phyloP scores from a whole-genome alignment of 305 asterid species.

The Fraxinus albicans region DNA sequence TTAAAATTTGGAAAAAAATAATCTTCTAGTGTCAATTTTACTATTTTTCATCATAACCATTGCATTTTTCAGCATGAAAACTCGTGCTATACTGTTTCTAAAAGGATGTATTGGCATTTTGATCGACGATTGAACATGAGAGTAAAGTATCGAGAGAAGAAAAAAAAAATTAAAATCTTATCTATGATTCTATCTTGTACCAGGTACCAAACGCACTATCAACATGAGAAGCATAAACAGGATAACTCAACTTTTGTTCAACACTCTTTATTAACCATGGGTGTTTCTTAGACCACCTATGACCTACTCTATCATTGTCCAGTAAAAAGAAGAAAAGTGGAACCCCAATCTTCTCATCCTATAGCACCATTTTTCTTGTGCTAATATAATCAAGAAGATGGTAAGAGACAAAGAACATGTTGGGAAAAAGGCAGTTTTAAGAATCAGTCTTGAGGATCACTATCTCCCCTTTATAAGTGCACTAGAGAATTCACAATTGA shows the following conservation, averaged over 20 bases:
- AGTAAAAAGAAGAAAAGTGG: background rate
- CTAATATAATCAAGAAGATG: background rate
- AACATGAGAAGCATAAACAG: background rate
- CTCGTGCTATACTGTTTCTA: background rate
- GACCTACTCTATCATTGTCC: background rate
- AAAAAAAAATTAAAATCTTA: no score
- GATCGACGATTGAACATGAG: background rate
- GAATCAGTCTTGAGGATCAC: background rate
- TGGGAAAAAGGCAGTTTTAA: background rate
- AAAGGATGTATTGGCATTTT: background rate
- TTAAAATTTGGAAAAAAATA: no score
- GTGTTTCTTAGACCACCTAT: background rate
- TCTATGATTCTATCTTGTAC: background rate
- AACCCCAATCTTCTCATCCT: background rate
- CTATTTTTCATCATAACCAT: no score
- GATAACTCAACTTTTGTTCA: background rate
- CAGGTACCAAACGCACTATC: background rate
- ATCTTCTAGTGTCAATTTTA: background rate
- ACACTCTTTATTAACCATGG: background rate
- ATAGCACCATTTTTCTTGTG: background rate
- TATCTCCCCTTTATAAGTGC: background rate
- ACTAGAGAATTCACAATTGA: background rate
- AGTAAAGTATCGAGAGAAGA: background rate
- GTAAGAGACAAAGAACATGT: background rate
- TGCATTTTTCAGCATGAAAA: no score